Evolutionary conservation across 345 rosid genomes (phyloP).

Genomic region (Bruguiera sexangula): DNA sequence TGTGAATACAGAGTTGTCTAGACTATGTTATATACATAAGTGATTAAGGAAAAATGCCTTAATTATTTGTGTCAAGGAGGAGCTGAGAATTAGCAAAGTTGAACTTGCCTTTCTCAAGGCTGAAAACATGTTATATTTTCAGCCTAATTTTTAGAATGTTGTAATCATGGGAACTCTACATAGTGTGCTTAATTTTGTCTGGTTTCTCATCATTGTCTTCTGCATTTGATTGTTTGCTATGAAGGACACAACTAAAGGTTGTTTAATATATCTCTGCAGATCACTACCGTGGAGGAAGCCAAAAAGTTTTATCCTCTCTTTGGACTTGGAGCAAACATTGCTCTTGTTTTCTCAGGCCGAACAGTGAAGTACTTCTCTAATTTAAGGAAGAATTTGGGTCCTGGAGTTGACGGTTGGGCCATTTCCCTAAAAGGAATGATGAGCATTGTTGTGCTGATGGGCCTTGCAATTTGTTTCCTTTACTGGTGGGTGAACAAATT

Average conservation of each 20-base stretch:
- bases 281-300: slow-evolving; percentile 93
- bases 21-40: too few relatives aligned
- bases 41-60: too few relatives aligned
- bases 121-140: too few relatives aligned
- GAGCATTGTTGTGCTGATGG: slow-evolving; percentile 92
- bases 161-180: too few relatives aligned
- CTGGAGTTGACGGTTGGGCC: slow-evolving; percentile 99
- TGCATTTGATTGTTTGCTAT: not conserved
- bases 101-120: too few relatives aligned
- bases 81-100: too few relatives aligned
- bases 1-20: too few relatives aligned
- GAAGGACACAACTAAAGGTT: slow-evolving; percentile 11
- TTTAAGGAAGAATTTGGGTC: slow-evolving; percentile 78
- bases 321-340: slow-evolving; percentile 93
- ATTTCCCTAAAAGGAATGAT: slow-evolving; percentile 90
- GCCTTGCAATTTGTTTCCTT: slow-evolving; percentile 67
- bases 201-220: not conserved
- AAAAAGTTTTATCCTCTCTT: slow-evolving; percentile 90
- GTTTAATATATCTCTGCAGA: slow-evolving; percentile 45
- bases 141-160: too few relatives aligned
- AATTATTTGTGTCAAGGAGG: too few relatives aligned
- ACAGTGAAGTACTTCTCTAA: slow-evolving; percentile 95
- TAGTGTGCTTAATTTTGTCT: not conserved
- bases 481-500: slow-evolving; percentile 93
- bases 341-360: slow-evolving; percentile 88